Evolutionary conservation across 2,329 filamentous ascomycete genomes (phyloP).

Genomic region (Stagonosporopsis chrysanthemi): DNA sequence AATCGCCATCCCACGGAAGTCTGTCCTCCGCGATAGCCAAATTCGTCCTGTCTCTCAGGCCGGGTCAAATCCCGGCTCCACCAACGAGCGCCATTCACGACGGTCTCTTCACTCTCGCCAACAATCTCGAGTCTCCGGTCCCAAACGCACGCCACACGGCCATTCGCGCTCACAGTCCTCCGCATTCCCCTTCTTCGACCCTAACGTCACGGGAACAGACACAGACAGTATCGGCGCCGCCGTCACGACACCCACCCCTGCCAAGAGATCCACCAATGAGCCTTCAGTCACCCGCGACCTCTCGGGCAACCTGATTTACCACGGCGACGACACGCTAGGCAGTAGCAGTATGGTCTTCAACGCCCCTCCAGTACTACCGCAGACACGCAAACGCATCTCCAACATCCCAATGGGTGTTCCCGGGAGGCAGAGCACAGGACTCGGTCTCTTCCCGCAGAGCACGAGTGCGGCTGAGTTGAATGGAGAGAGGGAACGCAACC

Average conservation of each 20-base stretch:
- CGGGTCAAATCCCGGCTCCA: slow-evolving; percentile 21
- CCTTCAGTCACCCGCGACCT: slow-evolving; percentile 25
- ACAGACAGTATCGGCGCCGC: slow-evolving; percentile 17
- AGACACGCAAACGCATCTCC: slow-evolving; percentile 1
- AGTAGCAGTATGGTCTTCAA: slow-evolving; percentile 28
- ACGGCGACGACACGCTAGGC: slow-evolving; percentile 29
- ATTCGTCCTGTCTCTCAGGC: slow-evolving; percentile 2
- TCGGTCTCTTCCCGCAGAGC: slow-evolving; percentile 25
- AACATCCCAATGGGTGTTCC: slow-evolving; percentile 8
- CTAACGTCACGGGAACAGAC: slow-evolving; percentile 15
- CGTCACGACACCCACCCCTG: slow-evolving; percentile 6
- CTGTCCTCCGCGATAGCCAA: slow-evolving; percentile 11
- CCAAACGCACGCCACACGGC: slow-evolving; percentile 24
- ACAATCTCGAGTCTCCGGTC: slow-evolving; percentile 29
- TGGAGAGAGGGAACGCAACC: slow-evolving; percentile 22
- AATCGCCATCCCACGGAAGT: slow-evolving; percentile 19
- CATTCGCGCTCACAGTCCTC: slow-evolving; percentile 40
- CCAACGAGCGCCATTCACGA: slow-evolving; percentile 35
- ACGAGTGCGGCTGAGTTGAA: slow-evolving; percentile 20
- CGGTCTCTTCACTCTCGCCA: slow-evolving; percentile 33
- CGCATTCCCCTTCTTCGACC: slow-evolving; percentile 39
- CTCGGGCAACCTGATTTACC: slow-evolving; percentile 31
- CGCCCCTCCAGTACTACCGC: slow-evolving; percentile 5
- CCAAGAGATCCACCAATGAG: neutral
- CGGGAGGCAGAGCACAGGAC: slow-evolving; percentile 4